Percentiles rank a stretch among this genome's conserved stretches.
Evolutionary conservation across 345 rosid genomes (phyloP).

Genomic region (Arabidopsis arenosa): DNA sequence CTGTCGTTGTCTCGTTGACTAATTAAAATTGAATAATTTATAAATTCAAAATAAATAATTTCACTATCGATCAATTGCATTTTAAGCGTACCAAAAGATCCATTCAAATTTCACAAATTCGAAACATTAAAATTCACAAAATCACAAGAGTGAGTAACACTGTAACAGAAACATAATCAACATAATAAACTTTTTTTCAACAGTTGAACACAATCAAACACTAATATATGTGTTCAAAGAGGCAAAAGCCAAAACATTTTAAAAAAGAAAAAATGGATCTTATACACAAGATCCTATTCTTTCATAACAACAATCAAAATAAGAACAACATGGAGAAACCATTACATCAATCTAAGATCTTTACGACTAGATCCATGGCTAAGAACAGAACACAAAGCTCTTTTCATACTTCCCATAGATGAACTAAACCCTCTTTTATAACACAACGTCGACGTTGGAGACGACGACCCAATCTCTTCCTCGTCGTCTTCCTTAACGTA

Average conservation of each 20-base stretch:
- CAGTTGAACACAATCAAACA: constrained; percentile 32
- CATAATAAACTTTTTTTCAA: constrained; percentile 25
- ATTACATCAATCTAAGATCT: constrained; percentile 42
- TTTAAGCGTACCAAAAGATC: constrained; percentile 10
- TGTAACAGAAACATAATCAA: constrained; percentile 9
- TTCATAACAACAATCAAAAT: constrained; percentile 18
- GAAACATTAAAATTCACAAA: constrained; percentile 9
- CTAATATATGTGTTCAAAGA: constrained; percentile 32
- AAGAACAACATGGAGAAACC: constrained; percentile 29
- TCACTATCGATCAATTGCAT: not conserved
- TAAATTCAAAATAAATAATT: not conserved
- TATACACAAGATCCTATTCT: constrained; percentile 1
- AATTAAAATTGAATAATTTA: not conserved
- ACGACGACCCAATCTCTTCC: constrained; percentile 26
- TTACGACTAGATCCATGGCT: constrained; percentile 47
- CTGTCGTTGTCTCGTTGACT: constrained; percentile 36
- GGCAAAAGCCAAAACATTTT: constrained; percentile 9
- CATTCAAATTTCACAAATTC: constrained; percentile 3
- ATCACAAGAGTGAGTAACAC: constrained; percentile 16
- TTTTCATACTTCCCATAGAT: constrained; percentile 57
- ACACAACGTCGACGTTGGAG: constrained; percentile 50
- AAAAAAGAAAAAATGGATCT: not conserved
- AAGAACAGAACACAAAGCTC: constrained; percentile 49
- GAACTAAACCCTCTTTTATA: constrained; percentile 51
- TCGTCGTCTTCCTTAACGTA: constrained; percentile 32